Evolutionary conservation across 2,329 filamentous ascomycete species (phyloP).

Genomic region (Raffaelea ambrosiae): DNA sequence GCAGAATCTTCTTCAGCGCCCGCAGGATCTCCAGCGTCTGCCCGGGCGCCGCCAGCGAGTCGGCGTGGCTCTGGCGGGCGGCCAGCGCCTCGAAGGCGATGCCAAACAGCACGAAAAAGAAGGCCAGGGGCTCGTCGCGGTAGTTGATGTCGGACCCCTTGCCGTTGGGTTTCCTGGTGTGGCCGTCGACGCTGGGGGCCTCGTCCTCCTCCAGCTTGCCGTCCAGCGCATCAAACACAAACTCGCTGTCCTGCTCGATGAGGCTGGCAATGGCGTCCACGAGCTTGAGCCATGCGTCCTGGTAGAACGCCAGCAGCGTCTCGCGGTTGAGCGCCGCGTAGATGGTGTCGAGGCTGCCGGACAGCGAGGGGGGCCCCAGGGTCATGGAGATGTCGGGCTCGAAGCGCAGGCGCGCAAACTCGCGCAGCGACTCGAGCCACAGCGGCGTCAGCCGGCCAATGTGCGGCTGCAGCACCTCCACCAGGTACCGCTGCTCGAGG

Average conservation of each 20-base stretch:
- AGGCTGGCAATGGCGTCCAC: slow-evolving; percentile 96
- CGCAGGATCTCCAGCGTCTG: slow-evolving; percentile 78
- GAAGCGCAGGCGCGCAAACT: slow-evolving; percentile 83
- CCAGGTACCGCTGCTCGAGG: slow-evolving; percentile 80
- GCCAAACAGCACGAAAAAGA: slow-evolving; percentile 97
- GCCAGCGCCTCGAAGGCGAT: slow-evolving; percentile 94
- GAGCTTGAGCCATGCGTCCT: slow-evolving; percentile 92
- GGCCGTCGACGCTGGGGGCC: neutral
- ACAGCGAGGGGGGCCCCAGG: slow-evolving; percentile 69
- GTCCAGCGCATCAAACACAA: slow-evolving; percentile 93
- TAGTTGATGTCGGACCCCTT: slow-evolving; percentile 76
- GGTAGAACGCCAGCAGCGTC: slow-evolving; percentile 89
- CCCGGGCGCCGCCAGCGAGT: slow-evolving; percentile 61
- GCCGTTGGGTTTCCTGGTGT: slow-evolving; percentile 31
- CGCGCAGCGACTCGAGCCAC: slow-evolving; percentile 86
- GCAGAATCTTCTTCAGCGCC: slow-evolving; percentile 88
- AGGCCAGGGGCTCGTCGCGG: slow-evolving; percentile 92
- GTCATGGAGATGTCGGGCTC: slow-evolving; percentile 96
- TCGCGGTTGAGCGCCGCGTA: slow-evolving; percentile 93
- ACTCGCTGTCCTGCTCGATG: slow-evolving; percentile 95
- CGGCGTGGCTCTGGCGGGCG: slow-evolving; percentile 59
- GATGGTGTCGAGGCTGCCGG: slow-evolving; percentile 82
- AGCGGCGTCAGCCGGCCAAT: slow-evolving; percentile 83
- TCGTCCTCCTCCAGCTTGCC: slow-evolving; percentile 58
- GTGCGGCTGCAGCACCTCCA: slow-evolving; percentile 82